Conservation (phyloP, 148 eudicot species). For the Agrostemma githago region DNA sequence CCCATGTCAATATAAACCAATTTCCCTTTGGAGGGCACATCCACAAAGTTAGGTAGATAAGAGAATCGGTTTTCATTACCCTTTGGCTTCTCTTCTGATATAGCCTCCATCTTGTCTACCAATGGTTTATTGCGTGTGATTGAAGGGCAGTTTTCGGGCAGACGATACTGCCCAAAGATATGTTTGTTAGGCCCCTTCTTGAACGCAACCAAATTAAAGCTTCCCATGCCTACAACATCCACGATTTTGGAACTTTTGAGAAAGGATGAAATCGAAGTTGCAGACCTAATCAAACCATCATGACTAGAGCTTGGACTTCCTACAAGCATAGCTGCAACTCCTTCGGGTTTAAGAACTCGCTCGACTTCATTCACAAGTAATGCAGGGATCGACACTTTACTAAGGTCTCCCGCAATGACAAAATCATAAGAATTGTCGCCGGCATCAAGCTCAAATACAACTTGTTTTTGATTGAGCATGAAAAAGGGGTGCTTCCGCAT, state of each 20-base stretch:
- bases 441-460: conserved; percentile 53
- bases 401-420: conserved; percentile 60
- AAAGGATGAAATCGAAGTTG: conserved; percentile 53
- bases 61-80: conserved; percentile 23
- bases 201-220: conserved; percentile 52
- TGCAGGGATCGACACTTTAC: conserved; percentile 66
- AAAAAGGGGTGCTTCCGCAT: conserved; percentile 56
- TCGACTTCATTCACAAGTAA: conserved; percentile 73
- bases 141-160: conserved; percentile 60
- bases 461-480: conserved; percentile 47
- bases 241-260: conserved; percentile 56
- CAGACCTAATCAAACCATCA: conserved; percentile 53
- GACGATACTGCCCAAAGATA: conserved; percentile 44
- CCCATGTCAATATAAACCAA: conserved; percentile 70
- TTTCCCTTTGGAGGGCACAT: conserved; percentile 49
- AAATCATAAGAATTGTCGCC: conserved; percentile 54
- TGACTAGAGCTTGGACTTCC: conserved; percentile 35
- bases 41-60: conserved; percentile 47
- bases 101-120: conserved; percentile 50
- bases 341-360: conserved; percentile 73
- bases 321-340: conserved; percentile 64
- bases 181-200: conserved; percentile 39
- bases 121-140: conserved; percentile 46
- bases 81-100: conserved; percentile 25
- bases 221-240: conserved; percentile 44